Percentiles rank a stretch among this genome's conserved stretches.
These are phyloP conservation scores for Xylariaceae sp. DNA, from an alignment of 2,329 filamentous ascomycete genomes.

Conservation along the genomic window DNA sequence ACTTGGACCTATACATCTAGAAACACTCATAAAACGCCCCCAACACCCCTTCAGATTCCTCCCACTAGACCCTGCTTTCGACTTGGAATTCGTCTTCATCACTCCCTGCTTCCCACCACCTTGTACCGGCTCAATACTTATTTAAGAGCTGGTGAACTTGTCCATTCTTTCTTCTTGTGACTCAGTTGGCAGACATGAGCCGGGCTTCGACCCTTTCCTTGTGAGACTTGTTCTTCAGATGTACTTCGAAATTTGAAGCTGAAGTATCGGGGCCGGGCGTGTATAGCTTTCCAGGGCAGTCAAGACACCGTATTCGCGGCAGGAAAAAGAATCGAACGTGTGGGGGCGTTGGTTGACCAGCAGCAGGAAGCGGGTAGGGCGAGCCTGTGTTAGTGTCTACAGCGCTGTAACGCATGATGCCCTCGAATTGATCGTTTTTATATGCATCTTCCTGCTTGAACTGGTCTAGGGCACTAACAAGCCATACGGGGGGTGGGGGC, in stretches of 20 bases:
- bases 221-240: constrained; percentile 80
- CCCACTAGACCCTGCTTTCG: not conserved
- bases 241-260: constrained; percentile 86
- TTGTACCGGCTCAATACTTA: not conserved
- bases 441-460: constrained; percentile 60
- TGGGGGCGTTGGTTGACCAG: constrained; percentile 49
- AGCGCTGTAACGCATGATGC: constrained; percentile 82
- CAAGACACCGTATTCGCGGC: constrained; percentile 83
- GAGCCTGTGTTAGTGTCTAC: constrained; percentile 67
- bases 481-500: constrained; percentile 85
- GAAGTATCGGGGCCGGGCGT: constrained; percentile 81
- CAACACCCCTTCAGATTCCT: constrained; percentile 1
- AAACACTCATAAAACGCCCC: constrained; percentile 7
- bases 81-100: too few relatives aligned
- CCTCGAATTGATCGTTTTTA: constrained; percentile 79
- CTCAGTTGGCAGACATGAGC: constrained; percentile 14
- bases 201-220: constrained; percentile 59
- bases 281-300: constrained; percentile 92
- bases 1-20: constrained; percentile 14
- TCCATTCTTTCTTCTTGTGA: not conserved
- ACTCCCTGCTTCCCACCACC: not conserved
- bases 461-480: constrained; percentile 64
- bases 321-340: constrained; percentile 76
- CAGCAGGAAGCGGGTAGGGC: constrained; percentile 49
- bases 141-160: not conserved